These are phyloP conservation scores for Magnolia sinica DNA, from an alignment of 164 flowering plant genomes.

Conservation along the genomic window DNA sequence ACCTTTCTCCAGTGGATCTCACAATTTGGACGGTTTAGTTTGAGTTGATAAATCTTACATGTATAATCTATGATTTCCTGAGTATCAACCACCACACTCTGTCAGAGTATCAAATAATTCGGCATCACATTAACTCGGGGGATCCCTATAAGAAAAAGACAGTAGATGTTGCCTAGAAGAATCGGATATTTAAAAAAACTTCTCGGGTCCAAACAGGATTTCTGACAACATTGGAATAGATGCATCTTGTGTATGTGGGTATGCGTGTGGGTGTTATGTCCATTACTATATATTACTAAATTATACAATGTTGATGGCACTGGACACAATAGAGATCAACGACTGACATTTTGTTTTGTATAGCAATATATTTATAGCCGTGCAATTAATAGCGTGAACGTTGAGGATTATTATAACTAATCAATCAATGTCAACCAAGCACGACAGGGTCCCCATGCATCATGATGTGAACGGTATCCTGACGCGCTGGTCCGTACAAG, in stretches of 20 bases:
- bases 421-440: conserved; percentile 37
- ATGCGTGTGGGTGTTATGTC: neutral
- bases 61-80: too few relatives aligned
- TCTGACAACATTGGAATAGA: conserved; percentile 14
- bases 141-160: conserved; percentile 21
- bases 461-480: neutral
- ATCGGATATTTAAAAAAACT: conserved; percentile 3
- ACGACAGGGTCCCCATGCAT: neutral
- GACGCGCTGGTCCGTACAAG: neutral
- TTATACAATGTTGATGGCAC: conserved; percentile 18
- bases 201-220: conserved; percentile 4
- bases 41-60: too few relatives aligned
- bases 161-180: conserved; percentile 17
- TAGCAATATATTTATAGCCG: conserved; percentile 8
- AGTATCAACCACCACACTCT: too few relatives aligned
- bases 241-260: neutral
- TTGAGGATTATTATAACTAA: conserved; percentile 9
- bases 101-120: too few relatives aligned
- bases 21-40: too few relatives aligned
- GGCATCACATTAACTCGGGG: neutral
- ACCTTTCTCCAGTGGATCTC: too few relatives aligned
- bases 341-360: conserved; percentile 40
- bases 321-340: conserved; percentile 24
- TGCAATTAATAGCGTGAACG: conserved; percentile 21
- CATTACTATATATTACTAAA: neutral